Evolutionary conservation across 2,329 filamentous ascomycete genomes (phyloP).

Genomic region (Pyrenochaeta sp.): DNA sequence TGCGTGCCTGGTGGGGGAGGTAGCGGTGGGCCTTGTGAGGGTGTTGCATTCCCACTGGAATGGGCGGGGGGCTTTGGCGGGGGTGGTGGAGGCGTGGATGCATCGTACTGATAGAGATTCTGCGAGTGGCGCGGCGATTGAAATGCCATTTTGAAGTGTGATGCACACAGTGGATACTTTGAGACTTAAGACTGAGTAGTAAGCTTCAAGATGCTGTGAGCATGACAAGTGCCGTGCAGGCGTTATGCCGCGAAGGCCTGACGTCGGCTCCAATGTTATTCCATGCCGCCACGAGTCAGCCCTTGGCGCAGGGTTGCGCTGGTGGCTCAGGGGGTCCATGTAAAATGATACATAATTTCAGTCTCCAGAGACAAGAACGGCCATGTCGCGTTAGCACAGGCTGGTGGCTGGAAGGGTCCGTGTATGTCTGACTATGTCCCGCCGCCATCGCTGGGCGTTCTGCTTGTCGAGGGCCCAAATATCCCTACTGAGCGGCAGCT

Average conservation of each 20-base stretch:
- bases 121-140: slow-evolving; percentile 49
- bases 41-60: slow-evolving; percentile 51
- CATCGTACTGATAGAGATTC: slow-evolving; percentile 50
- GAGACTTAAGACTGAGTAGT: slow-evolving; percentile 1
- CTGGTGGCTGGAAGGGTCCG: slow-evolving; percentile 9
- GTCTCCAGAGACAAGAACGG: slow-evolving; percentile 5
- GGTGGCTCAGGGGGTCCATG: slow-evolving; percentile 8
- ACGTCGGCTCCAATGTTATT: slow-evolving; percentile 1
- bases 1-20: slow-evolving; percentile 51
- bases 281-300: slow-evolving; percentile 4
- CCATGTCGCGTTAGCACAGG: background rate
- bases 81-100: slow-evolving; percentile 57
- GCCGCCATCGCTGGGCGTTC: slow-evolving; percentile 9
- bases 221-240: slow-evolving; percentile 7
- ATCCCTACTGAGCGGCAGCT: slow-evolving; percentile 9
- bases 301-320: slow-evolving; percentile 2
- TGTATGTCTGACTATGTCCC: slow-evolving; percentile 7
- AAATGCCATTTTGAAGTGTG: slow-evolving; percentile 39
- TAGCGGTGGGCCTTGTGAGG: slow-evolving; percentile 53
- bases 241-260: slow-evolving; percentile 1
- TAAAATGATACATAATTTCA: too few species aligned
- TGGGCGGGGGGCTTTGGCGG: slow-evolving; percentile 54
- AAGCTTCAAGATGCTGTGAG: background rate
- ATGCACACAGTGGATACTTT: background rate
- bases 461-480: slow-evolving; percentile 10